phyloP scores from a whole-genome alignment of 306 rosid species.

The Trifolium dubium region DNA sequence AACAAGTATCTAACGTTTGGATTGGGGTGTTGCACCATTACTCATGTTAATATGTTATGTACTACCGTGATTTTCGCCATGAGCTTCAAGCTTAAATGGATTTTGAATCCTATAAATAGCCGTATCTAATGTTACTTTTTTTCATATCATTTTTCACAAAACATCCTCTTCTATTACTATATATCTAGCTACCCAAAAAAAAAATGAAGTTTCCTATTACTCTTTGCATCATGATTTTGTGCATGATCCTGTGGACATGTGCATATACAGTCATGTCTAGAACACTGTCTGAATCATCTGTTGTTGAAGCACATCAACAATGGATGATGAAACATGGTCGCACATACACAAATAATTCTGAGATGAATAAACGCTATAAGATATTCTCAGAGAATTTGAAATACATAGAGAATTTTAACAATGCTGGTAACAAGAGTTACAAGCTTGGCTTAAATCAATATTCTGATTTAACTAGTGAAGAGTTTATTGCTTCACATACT shows the following conservation, averaged over 20 bases:
- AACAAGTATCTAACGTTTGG: too few relatives aligned
- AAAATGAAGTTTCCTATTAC: background rate
- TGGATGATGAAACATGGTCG: conserved; percentile 43
- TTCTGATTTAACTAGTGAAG: conserved; percentile 52
- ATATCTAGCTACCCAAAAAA: background rate
- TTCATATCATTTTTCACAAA: background rate
- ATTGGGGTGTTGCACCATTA: too few relatives aligned
- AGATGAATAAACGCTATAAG: conserved; percentile 43
- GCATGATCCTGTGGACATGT: conserved; percentile 14
- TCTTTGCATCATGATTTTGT: background rate
- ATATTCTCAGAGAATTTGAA: conserved; percentile 44
- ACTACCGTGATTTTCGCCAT: too few relatives aligned
- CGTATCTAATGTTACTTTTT: background rate
- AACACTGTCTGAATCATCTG: conserved; percentile 34
- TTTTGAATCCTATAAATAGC: conserved; percentile 3
- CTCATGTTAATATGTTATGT: too few relatives aligned
- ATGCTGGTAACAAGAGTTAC: conserved; percentile 43
- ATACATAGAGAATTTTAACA: conserved; percentile 48
- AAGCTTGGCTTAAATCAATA: conserved; percentile 44
- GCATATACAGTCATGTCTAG: conserved; percentile 39
- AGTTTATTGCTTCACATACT: conserved; percentile 41
- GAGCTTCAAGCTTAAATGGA: too few relatives aligned
- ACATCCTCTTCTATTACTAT: background rate
- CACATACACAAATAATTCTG: conserved; percentile 14
- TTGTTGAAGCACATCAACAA: conserved; percentile 29